phyloP scores from a whole-genome alignment of 768 basidiomycete genomes.

The Botryobasidium botryosum region DNA sequence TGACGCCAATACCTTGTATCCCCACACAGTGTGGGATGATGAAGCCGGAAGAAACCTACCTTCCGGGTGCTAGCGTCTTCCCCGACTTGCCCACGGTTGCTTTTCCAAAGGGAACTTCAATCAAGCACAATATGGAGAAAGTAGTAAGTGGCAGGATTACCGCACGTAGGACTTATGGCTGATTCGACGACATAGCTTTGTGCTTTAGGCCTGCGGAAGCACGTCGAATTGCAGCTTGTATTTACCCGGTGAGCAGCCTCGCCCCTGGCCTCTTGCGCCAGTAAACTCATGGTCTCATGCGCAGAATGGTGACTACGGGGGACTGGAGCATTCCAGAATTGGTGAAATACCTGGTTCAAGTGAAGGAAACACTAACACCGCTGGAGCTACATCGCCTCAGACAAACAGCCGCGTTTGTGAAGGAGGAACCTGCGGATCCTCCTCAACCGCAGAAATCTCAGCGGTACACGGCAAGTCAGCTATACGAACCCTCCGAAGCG shows the following conservation, averaged over 20 bases:
- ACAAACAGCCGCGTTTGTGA: constrained; percentile 59
- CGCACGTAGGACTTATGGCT: constrained; percentile 8
- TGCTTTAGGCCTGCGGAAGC: constrained; percentile 69
- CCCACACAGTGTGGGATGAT: constrained; percentile 64
- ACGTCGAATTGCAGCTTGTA: constrained; percentile 85
- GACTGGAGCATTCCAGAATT: constrained; percentile 81
- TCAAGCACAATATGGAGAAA: constrained; percentile 61
- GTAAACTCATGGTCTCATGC: neutral
- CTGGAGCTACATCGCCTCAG: constrained; percentile 39
- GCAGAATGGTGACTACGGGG: constrained; percentile 74
- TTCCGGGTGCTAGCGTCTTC: constrained; percentile 73
- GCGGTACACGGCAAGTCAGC: constrained; percentile 24
- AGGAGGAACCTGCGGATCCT: constrained; percentile 27
- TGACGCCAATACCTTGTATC: constrained; percentile 40
- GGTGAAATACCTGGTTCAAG: constrained; percentile 72
- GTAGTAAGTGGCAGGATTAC: constrained; percentile 7
- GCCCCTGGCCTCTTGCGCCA: neutral
- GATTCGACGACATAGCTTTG: constrained; percentile 28
- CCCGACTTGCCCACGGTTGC: constrained; percentile 70
- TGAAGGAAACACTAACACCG: constrained; percentile 42
- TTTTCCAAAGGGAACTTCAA: constrained; percentile 40
- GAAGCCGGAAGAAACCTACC: constrained; percentile 58
- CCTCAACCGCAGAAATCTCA: no score
- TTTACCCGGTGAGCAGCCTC: constrained; percentile 49
- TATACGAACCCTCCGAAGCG: constrained; percentile 70